phyloP scores from a whole-genome alignment of 2,329 filamentous ascomycete genomes.

The Calycina herbarum region DNA sequence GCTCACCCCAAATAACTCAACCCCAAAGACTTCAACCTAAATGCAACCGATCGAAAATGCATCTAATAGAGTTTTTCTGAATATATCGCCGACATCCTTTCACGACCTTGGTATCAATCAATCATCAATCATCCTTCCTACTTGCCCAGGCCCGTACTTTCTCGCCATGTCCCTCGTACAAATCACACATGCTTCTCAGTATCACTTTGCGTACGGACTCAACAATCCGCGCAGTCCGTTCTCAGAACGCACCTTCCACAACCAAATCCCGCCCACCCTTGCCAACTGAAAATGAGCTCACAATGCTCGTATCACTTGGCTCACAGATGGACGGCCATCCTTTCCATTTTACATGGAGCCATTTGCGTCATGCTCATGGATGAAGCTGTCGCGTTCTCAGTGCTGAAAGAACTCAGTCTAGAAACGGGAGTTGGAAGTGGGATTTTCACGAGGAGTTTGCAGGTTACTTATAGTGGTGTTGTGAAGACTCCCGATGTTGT shows the following conservation, averaged over 20 bases:
- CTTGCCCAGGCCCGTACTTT: background rate
- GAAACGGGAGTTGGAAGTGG: background rate
- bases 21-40: no score
- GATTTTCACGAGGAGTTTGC: background rate
- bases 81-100: background rate
- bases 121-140: background rate
- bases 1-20: no score
- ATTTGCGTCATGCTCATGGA: background rate
- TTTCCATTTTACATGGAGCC: background rate
- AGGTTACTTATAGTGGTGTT: background rate
- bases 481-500: background rate
- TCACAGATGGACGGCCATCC: background rate
- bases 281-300: constrained; percentile 1
- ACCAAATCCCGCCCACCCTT: background rate
- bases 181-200: background rate
- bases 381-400: background rate
- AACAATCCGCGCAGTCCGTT: background rate
- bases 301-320: background rate
- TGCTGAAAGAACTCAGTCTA: background rate
- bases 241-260: background rate
- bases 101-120: background rate
- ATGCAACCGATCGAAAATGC: no score
- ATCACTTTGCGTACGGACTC: background rate
- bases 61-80: no score
- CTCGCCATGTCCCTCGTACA: background rate